A percentile compares a stretch with the other conserved stretches of the same genome.
Conservation (phyloP, 129 eudicot genomes). For the Flaveria bidentis region DNA sequence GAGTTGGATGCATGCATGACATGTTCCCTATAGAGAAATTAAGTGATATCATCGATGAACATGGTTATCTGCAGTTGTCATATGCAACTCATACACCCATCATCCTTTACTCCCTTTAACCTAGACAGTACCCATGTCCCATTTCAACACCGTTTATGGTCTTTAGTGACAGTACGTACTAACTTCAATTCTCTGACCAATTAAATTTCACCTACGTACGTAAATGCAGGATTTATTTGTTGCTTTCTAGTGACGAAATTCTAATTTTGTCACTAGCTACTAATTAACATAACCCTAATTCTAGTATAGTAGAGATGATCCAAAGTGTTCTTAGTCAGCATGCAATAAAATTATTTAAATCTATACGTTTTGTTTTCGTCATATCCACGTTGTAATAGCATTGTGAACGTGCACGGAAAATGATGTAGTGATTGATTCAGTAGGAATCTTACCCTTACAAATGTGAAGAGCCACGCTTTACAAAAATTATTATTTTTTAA, state of each 20-base stretch:
- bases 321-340: not conserved
- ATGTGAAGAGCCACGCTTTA: not conserved
- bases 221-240: constrained; percentile 23
- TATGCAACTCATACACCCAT: constrained; percentile 30
- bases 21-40: constrained; percentile 35
- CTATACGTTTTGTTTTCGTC: not conserved
- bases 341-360: not conserved
- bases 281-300: not conserved
- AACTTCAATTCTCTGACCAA: not conserved
- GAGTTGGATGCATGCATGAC: constrained; percentile 27
- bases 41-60: constrained; percentile 18
- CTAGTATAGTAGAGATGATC: not conserved
- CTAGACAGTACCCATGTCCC: constrained; percentile 39
- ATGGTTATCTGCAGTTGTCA: constrained; percentile 29
- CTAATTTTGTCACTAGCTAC: not conserved
- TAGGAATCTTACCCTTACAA: not conserved
- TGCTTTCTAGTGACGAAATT: not conserved
- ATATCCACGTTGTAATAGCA: not conserved
- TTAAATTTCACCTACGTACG: too few relatives aligned
- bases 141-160: constrained; percentile 15
- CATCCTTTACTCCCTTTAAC: constrained; percentile 30
- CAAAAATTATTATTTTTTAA: too few relatives aligned
- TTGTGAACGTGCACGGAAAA: not conserved
- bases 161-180: constrained; percentile 5
- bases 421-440: not conserved